A percentile compares a stretch with the other conserved stretches of the same genome.
phyloP scores from a whole-genome alignment of 2,329 filamentous ascomycete genomes.

The Colletotrichum incanum region DNA sequence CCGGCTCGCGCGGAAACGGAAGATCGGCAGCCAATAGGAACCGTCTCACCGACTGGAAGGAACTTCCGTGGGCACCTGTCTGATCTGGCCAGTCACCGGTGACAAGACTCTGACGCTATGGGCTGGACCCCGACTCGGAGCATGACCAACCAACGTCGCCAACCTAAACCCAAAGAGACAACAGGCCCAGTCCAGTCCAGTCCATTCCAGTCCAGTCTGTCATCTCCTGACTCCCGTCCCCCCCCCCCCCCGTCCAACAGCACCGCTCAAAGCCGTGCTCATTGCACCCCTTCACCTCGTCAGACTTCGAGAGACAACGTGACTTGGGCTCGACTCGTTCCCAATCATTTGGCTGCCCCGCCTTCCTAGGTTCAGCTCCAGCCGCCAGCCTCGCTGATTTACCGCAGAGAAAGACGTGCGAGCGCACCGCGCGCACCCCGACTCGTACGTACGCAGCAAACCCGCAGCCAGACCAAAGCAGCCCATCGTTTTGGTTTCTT shows the following conservation, averaged over 20 bases:
- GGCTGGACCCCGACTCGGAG: constrained; percentile 32
- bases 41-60: neutral
- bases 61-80: constrained; percentile 20
- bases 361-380: constrained; percentile 29
- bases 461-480: constrained; percentile 2
- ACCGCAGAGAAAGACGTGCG: constrained; percentile 1
- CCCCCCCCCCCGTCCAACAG: neutral
- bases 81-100: constrained; percentile 5
- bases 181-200: neutral
- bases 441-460: neutral
- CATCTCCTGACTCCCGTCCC: neutral
- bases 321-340: constrained; percentile 36
- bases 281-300: neutral
- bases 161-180: constrained; percentile 10
- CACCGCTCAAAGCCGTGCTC: neutral
- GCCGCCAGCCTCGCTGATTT: constrained; percentile 40
- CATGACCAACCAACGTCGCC: constrained; percentile 10
- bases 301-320: constrained; percentile 14
- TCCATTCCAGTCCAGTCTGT: neutral
- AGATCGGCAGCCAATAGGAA: constrained; percentile 17
- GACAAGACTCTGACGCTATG: neutral
- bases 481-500: constrained; percentile 23
- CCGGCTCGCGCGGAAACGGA: constrained; percentile 17
- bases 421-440: neutral
- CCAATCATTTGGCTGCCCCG: constrained; percentile 12